Percentiles rank a stretch among this genome's conserved stretches.
phyloP scores from a whole-genome alignment of 177 flowering plant genomes.

The Telopea speciosissima region DNA sequence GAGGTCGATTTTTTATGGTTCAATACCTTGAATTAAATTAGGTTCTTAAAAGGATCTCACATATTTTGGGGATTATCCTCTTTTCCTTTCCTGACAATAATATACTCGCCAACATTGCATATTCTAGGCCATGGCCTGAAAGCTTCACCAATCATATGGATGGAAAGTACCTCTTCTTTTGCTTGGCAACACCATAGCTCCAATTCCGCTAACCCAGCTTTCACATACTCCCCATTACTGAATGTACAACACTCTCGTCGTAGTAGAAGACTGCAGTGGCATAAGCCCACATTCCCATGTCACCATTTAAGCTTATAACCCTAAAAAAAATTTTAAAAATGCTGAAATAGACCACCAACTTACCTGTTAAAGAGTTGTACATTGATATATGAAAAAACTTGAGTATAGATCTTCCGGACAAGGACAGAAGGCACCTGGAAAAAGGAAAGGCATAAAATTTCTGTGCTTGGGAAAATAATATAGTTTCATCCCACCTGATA shows the following conservation, averaged over 20 bases:
- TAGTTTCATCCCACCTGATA: not conserved
- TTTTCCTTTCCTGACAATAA: too few relatives aligned
- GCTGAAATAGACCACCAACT: not conserved
- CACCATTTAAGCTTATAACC: not conserved
- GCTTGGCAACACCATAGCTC: slow-evolving; percentile 81
- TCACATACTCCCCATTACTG: slow-evolving; percentile 83
- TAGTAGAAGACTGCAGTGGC: slow-evolving; percentile 66
- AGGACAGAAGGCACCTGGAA: slow-evolving; percentile 78
- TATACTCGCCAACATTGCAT: not conserved
- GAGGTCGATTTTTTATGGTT: not conserved
- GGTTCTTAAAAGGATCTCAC: not conserved
- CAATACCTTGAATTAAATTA: not conserved
- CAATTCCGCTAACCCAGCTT: slow-evolving; percentile 77
- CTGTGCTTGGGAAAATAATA: not conserved
- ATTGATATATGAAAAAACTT: slow-evolving; percentile 69
- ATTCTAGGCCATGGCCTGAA: not conserved
- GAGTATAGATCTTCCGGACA: slow-evolving; percentile 59
- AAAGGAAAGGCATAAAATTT: slow-evolving; percentile 2
- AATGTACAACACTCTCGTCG: slow-evolving; percentile 85
- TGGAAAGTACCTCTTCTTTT: slow-evolving; percentile 55
- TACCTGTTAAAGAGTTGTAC: slow-evolving; percentile 90
- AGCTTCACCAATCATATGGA: not conserved
- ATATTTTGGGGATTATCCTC: not conserved
- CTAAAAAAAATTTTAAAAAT: not conserved
- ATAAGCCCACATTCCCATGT: slow-evolving; percentile 1